A percentile compares a stretch with the other conserved stretches of the same genome.
These are phyloP conservation scores for Pyropia yezoensis DNA, from an alignment of 23 red algal genomes.

Conservation along the genomic window DNA sequence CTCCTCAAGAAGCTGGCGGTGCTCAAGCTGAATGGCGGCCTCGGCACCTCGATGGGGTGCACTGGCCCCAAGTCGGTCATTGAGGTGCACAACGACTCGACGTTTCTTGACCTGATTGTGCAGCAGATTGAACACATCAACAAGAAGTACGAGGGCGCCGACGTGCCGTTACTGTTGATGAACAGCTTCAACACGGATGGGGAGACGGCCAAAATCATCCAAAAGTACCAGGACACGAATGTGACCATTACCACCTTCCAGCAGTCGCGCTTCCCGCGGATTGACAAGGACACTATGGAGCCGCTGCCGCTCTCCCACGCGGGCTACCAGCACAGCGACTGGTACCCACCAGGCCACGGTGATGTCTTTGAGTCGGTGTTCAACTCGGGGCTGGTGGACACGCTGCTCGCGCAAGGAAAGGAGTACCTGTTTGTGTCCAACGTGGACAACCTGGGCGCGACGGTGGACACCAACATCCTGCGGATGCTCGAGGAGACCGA, in stretches of 20 bases:
- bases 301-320: constrained; percentile 67
- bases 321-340: constrained; percentile 67
- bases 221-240: constrained; percentile 91
- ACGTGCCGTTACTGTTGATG: constrained; percentile 93
- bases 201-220: constrained; percentile 94
- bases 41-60: constrained; percentile 98
- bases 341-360: constrained; percentile 99
- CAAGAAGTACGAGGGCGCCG: constrained; percentile 57
- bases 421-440: constrained; percentile 97
- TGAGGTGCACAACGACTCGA: constrained; percentile 85
- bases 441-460: constrained; percentile 96
- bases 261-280: constrained; percentile 84
- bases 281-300: constrained; percentile 84
- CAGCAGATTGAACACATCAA: constrained; percentile 96
- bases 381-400: constrained; percentile 77
- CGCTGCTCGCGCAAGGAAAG: constrained; percentile 85
- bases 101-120: constrained; percentile 97
- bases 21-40: constrained; percentile 94
- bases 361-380: constrained; percentile 82
- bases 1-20: constrained; percentile 85
- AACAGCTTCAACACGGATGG: constrained; percentile 93
- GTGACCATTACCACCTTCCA: constrained; percentile 93
- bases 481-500: constrained; percentile 67
- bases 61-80: constrained; percentile 96
- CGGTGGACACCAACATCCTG: constrained; percentile 84